Base-by-base conservation (phyloP, 2,329 filamentous ascomycete genomes). In the Pseudogymnoascus sp. region DNA sequence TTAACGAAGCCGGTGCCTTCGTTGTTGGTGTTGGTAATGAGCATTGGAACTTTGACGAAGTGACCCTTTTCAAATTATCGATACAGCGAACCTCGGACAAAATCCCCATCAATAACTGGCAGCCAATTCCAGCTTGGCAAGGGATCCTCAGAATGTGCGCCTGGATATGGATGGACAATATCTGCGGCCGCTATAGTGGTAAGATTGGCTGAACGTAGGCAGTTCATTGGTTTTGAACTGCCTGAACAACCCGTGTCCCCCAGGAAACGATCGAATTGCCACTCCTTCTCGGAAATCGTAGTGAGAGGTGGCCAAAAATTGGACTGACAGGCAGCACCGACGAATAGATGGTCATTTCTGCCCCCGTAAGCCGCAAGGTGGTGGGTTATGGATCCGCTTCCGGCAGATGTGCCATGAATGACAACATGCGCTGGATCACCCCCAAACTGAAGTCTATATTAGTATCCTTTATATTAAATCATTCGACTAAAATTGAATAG, bases 351-450 rank as follows among this genome's bases (percentile, higher is more conserved):
- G 3, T 60, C 53, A 25, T 38, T 61, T 30, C 18, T 36, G 43
- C 61, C 58, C 12, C 53, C 53, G 2, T 53, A 60, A 9, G 61
- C 58, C 15, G 58, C 65, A 5, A 73, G 60, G 59, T 73, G 72
- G 43, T 69, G 65, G 1, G 68, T 66, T n/a, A 78, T 73, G 5
- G 75, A 75, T 3, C 71, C 75, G 8, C 68, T 77, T 8, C 78
- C 77, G 2, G 77, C 74, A 11, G 73, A 76, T 57, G 73, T 73
- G 3, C 77, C 77, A 60, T 75, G 75, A 25, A 79, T 71, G 0
- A 77, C 76, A 6, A 80, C 74, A 60, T 74, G 72, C 15, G 66
- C 63, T 11, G 74, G 73, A 62, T 78, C 72, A 0, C 77, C 77
- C 3, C 77, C 72, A 61, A 77, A 76, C 50, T 62, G 35, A 18